A percentile compares a stretch with the other conserved stretches of the same genome.
These are phyloP conservation scores for Populus nigra DNA, from an alignment of 345 rosid species.

Conservation along the genomic window DNA sequence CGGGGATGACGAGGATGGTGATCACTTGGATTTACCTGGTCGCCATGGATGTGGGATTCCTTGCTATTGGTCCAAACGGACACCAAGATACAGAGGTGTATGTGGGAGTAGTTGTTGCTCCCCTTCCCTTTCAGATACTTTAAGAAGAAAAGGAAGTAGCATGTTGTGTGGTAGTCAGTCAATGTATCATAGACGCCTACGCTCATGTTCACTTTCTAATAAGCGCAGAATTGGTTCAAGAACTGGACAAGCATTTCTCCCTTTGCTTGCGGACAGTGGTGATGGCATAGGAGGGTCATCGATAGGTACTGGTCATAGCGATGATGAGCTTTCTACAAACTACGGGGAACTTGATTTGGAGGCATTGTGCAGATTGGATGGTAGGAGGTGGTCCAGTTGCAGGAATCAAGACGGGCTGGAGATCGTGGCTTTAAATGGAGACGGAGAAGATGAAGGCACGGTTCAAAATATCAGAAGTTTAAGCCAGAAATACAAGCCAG, in stretches of 20 bases:
- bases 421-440: slow-evolving; percentile 53
- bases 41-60: slow-evolving; percentile 93
- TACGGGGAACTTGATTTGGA: slow-evolving; percentile 91
- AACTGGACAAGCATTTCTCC: slow-evolving; percentile 72
- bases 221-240: slow-evolving; percentile 52
- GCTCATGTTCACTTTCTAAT: slow-evolving; percentile 43
- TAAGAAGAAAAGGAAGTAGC: slow-evolving; percentile 84
- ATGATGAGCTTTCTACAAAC: slow-evolving; percentile 91
- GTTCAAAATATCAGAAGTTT: slow-evolving; percentile 64
- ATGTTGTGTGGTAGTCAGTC: slow-evolving; percentile 73
- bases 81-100: slow-evolving; percentile 62
- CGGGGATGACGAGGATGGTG: slow-evolving; percentile 71
- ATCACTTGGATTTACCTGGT: slow-evolving; percentile 74
- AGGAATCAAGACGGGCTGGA: slow-evolving; percentile 85
- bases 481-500: slow-evolving; percentile 85
- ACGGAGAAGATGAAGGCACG: slow-evolving; percentile 63
- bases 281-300: slow-evolving; percentile 78
- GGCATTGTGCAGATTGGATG: slow-evolving; percentile 97
- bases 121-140: slow-evolving; percentile 85
- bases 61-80: slow-evolving; percentile 86
- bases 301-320: slow-evolving; percentile 63
- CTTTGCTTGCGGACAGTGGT: slow-evolving; percentile 62
- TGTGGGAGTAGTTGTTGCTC: slow-evolving; percentile 84
- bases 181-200: slow-evolving; percentile 49
- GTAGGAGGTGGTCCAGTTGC: slow-evolving; percentile 93